Conservation (phyloP, 768 basidiomycete species). For the Pleurotus giganteus region DNA sequence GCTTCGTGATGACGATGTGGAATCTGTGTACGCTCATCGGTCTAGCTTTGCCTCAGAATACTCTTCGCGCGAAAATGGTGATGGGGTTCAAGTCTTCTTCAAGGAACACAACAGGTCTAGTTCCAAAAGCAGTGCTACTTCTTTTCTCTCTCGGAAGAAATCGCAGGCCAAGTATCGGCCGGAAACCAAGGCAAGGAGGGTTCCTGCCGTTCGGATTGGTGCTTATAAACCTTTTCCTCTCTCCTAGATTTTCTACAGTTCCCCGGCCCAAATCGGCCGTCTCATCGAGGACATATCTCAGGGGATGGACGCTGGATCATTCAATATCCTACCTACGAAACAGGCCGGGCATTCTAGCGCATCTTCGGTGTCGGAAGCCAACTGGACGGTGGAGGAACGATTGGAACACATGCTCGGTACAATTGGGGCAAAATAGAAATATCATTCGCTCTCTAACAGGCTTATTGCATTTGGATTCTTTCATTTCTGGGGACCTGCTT, state of each 20-base stretch:
- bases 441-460: conserved; percentile 18
- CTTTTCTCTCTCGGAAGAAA: conserved; percentile 62
- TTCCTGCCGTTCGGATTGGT: conserved; percentile 16
- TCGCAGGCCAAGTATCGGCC: conserved; percentile 58
- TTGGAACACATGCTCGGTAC: conserved; percentile 69
- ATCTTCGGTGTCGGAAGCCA: conserved; percentile 64
- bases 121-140: conserved; percentile 67
- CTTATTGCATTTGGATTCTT: conserved; percentile 18
- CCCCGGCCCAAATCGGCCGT: conserved; percentile 76
- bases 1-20: conserved; percentile 73
- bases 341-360: conserved; percentile 52
- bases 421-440: conserved; percentile 27
- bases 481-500: conserved; percentile 20
- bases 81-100: conserved; percentile 69
- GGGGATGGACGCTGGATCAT: conserved; percentile 79
- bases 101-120: conserved; percentile 70
- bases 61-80: conserved; percentile 49
- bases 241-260: conserved; percentile 69
- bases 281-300: conserved; percentile 82
- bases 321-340: conserved; percentile 60
- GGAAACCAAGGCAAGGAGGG: conserved; percentile 72
- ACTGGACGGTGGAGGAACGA: conserved; percentile 75
- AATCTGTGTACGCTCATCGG: conserved; percentile 65
- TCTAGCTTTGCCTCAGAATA: conserved; percentile 76
- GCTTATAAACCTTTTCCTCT: conserved; percentile 22